Base-by-base conservation (phyloP, 1,284 basidiomycete species). In the Ceraceosorus guamensis region DNA sequence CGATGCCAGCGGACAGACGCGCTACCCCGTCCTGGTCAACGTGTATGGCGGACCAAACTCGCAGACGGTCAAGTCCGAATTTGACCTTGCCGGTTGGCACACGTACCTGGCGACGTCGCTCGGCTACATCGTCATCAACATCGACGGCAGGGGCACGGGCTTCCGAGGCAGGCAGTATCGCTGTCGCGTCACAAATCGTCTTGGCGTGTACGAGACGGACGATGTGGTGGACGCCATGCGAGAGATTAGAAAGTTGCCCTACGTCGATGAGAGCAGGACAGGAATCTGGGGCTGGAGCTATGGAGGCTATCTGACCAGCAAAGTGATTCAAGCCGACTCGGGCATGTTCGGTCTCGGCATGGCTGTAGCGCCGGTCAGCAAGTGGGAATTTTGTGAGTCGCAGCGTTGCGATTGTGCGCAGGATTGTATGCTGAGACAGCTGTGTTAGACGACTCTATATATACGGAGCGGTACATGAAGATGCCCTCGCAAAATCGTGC, bases 401-500 rank as follows among this genome's bases (percentile, higher is more conserved):
- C 11, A 41, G 39, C n/a, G n/a, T n/a, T n/a, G n/a, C n/a, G n/a
- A 41, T 1, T 11, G 39, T 50, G 34, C 7, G 31, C 31, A 10
- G 2, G 8, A 10, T 45, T 50, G 13, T 16, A 1, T n/a, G 37
- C 16, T 7, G 14, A 24, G 16, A 1, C 39, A 16, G 10, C 11
- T 41, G 11, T 30, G 48, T 18, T 33, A 37, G 24, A 57, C 32
- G 57, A 60, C 45, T 47, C 56, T 88, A 78, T 91, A 53, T 91
- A 91, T 76, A 96, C 93, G 1, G 92, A 97, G 72, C 85, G 93
- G n/a, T 97, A 96, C 80, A 91, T 97, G 90, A 85, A 86, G 66
- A 81, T 87, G 31, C 91, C 90, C 0, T 73, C 79, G 11, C 78
- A 82, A 13, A 97, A 98, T 76, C 80, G 82, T 0, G 82, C 79